Evolutionary conservation across 116 monocot genomes (phyloP).

Genomic region (Iris pallida): DNA sequence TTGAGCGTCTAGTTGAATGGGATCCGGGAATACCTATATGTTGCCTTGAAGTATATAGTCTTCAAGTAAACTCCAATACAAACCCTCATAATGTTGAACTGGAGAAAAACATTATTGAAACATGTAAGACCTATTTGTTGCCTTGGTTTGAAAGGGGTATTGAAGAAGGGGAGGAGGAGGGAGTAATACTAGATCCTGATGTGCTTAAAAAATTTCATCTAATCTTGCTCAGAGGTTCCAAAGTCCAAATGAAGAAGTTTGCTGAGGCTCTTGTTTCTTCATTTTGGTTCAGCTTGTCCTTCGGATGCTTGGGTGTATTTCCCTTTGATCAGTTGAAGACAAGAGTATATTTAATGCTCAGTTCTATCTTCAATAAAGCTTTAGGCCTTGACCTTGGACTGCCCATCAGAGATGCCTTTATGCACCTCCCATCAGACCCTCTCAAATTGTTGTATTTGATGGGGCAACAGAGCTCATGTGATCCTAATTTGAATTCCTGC

Average conservation of each 20-base stretch:
- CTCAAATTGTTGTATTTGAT: conserved; percentile 70
- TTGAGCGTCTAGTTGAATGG: too few relatives aligned
- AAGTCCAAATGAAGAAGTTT: too few relatives aligned
- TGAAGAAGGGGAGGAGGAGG: conserved; percentile 66
- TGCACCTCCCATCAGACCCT: conserved; percentile 65
- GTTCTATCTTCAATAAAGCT: conserved; percentile 50
- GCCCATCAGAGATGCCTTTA: conserved; percentile 58
- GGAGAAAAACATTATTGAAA: conserved; percentile 39
- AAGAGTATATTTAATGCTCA: conserved; percentile 59
- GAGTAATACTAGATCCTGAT: conserved; percentile 33
- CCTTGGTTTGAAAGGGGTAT: conserved; percentile 59
- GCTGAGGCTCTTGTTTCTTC: conserved; percentile 48
- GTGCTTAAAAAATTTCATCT: conserved; percentile 78
- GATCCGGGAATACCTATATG: too few relatives aligned
- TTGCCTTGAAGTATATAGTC: too few relatives aligned
- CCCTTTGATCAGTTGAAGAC: conserved; percentile 59
- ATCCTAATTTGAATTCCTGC: conserved; percentile 47
- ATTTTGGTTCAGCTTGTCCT: conserved; percentile 70
- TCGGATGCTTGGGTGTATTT: conserved; percentile 68
- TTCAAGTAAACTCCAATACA: too few relatives aligned
- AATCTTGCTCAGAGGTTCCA: conserved; percentile 61
- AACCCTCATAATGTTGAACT: conserved; percentile 24
- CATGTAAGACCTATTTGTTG: conserved; percentile 58
- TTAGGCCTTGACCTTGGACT: conserved; percentile 61
- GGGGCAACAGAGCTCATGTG: conserved; percentile 49